Evolutionary conservation across 371 early-diverging fungal species (phyloP).

Genomic region (Circinella minor): DNA sequence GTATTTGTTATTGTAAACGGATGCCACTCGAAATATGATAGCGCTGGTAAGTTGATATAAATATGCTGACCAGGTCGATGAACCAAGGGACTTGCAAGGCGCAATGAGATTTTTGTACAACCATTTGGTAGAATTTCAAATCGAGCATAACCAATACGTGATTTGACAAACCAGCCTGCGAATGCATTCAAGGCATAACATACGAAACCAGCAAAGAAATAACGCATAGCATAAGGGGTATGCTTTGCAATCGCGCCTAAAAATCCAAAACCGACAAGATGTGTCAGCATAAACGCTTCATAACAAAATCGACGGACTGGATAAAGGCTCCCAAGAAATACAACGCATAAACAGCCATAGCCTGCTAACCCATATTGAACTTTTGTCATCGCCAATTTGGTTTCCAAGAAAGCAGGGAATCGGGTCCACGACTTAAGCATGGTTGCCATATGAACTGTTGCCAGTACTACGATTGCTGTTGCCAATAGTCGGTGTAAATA

Average conservation of each 20-base stretch:
- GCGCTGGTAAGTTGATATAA: slow-evolving; percentile 56
- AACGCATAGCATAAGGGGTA: slow-evolving; percentile 67
- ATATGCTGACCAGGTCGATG: slow-evolving; percentile 62
- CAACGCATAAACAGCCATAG: slow-evolving; percentile 53
- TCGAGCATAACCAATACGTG: slow-evolving; percentile 50
- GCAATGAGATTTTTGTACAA: slow-evolving; percentile 52
- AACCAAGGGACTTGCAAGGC: slow-evolving; percentile 38
- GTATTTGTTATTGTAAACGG: slow-evolving; percentile 63
- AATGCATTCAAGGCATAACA: slow-evolving; percentile 53
- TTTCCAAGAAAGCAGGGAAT: slow-evolving; percentile 45
- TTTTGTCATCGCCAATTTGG: slow-evolving; percentile 43
- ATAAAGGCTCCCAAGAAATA: slow-evolving; percentile 52
- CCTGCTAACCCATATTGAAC: slow-evolving; percentile 60
- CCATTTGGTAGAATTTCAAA: slow-evolving; percentile 48
- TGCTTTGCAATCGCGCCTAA: slow-evolving; percentile 58
- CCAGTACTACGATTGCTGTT: slow-evolving; percentile 42
- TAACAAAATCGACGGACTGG: slow-evolving; percentile 57
- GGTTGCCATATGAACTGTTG: slow-evolving; percentile 61
- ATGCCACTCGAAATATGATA: slow-evolving; percentile 65
- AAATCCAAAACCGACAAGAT: slow-evolving; percentile 53
- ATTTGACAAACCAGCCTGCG: slow-evolving; percentile 61
- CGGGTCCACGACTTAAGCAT: slow-evolving; percentile 50
- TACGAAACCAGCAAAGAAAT: slow-evolving; percentile 55
- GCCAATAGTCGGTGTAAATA: slow-evolving; percentile 58
- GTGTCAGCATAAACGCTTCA: slow-evolving; percentile 54